phyloP scores from a whole-genome alignment of 139 green algal genomes.

The Chloropicon primus region DNA sequence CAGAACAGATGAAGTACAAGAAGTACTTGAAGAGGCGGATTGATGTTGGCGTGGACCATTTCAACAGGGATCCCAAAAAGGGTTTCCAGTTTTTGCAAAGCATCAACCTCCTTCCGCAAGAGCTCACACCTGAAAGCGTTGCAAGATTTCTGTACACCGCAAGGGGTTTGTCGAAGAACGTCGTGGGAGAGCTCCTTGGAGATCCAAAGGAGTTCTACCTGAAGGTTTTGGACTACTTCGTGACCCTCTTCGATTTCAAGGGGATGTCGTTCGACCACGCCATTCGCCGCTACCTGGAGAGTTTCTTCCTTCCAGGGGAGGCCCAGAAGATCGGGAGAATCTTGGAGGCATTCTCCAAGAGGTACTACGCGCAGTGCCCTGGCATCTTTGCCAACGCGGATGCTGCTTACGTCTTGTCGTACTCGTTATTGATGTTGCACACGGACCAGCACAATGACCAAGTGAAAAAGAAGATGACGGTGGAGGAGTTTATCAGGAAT shows the following conservation, averaged over 20 bases:
- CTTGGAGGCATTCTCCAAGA: constrained; percentile 42
- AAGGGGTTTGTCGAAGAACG: constrained; percentile 69
- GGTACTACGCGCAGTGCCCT: constrained; percentile 26
- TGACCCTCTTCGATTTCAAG: constrained; percentile 55
- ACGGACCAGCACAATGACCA: constrained; percentile 68
- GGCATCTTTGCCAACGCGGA: constrained; percentile 38
- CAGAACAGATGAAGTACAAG: constrained; percentile 17
- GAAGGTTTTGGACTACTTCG: constrained; percentile 45
- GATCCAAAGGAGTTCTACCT: constrained; percentile 78
- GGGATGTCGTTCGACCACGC: constrained; percentile 49
- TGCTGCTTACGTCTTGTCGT: constrained; percentile 62
- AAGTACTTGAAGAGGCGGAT: constrained; percentile 62
- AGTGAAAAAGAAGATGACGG: constrained; percentile 77
- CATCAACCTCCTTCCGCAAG: constrained; percentile 56
- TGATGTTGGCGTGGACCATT: constrained; percentile 77
- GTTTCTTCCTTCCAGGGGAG: constrained; percentile 62
- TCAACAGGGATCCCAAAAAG: constrained; percentile 92
- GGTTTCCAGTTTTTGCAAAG: constrained; percentile 71
- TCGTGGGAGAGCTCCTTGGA: constrained; percentile 82
- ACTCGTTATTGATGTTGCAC: constrained; percentile 79
- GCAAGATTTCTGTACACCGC: constrained; percentile 73
- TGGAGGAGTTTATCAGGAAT: constrained; percentile 68
- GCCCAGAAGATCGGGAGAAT: constrained; percentile 73
- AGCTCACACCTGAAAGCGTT: constrained; percentile 25
- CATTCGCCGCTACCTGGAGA: constrained; percentile 58